Evolutionary conservation across 108 stramenopile species (phyloP).

Genomic region (Pseudonitzschia delicatissima): DNA sequence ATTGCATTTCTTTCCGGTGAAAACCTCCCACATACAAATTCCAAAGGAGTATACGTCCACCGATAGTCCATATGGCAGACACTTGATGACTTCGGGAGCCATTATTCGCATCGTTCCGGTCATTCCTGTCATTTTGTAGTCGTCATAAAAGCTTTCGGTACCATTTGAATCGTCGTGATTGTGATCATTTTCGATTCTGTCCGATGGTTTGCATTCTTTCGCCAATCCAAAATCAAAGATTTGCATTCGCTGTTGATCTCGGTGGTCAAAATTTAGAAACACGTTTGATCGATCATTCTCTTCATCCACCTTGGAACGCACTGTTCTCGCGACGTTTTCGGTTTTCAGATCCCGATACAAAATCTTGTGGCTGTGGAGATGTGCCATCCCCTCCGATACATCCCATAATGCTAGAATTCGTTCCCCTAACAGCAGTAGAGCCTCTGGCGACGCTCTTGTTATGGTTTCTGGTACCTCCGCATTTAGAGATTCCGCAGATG

Average conservation of each 20-base stretch:
- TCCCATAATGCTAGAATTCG: constrained; percentile 28
- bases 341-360: constrained; percentile 41
- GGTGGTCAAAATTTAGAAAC: too few relatives aligned
- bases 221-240: constrained; percentile 77
- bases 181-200: constrained; percentile 2
- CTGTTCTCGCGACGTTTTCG: constrained; percentile 16
- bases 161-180: not conserved
- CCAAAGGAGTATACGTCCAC: constrained; percentile 28
- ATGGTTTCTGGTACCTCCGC: not conserved
- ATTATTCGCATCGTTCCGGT: constrained; percentile 45
- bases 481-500: not conserved
- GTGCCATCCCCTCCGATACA: constrained; percentile 31
- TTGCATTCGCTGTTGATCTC: constrained; percentile 16
- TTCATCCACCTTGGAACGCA: not conserved
- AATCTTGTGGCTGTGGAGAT: constrained; percentile 29
- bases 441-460: not conserved
- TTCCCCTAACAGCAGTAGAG: constrained; percentile 3
- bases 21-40: constrained; percentile 31
- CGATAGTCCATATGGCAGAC: constrained; percentile 18
- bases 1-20: constrained; percentile 18
- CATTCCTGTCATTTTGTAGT: constrained; percentile 36
- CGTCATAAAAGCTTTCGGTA: constrained; percentile 15
- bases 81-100: constrained; percentile 39
- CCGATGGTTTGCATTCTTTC: constrained; percentile 51
- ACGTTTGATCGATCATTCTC: too few relatives aligned